phyloP scores from a whole-genome alignment of 176 grass and related monocot genomes.

The Cymbopogon citratus region DNA sequence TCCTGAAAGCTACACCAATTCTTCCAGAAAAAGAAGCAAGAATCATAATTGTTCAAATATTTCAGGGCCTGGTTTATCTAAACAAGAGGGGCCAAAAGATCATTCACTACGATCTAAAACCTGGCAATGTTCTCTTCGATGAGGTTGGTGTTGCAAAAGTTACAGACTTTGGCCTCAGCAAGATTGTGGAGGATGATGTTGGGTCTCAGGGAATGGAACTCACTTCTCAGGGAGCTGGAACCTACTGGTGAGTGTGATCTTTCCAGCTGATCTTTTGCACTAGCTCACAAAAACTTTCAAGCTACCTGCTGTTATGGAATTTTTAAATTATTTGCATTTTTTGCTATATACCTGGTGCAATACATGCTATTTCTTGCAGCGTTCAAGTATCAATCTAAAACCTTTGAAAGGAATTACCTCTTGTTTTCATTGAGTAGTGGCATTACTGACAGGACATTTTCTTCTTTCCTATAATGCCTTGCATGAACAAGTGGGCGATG shows the following conservation, averaged over 20 bases:
- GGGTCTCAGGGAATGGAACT: constrained; percentile 99
- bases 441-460: not conserved
- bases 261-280: constrained; percentile 23
- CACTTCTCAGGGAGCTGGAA: constrained; percentile 97
- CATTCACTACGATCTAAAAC: constrained; percentile 98
- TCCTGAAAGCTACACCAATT: constrained; percentile 86
- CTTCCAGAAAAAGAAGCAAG: constrained; percentile 98
- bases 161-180: constrained; percentile 99
- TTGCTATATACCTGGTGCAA: constrained; percentile 12
- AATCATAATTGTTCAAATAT: constrained; percentile 99
- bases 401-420: constrained; percentile 4
- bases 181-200: constrained; percentile 99
- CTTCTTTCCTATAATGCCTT: not conserved
- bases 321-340: constrained; percentile 22
- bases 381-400: constrained; percentile 16
- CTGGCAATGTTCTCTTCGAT: constrained; percentile 97
- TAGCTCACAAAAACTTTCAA: not conserved
- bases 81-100: constrained; percentile 96
- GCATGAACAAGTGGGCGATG: not conserved
- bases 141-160: constrained; percentile 93
- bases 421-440: not conserved
- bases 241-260: constrained; percentile 74
- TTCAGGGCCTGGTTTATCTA: constrained; percentile 95
- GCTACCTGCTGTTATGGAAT: constrained; percentile 16
- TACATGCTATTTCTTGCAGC: not conserved